Conservation (phyloP, 2,329 filamentous ascomycete genomes). For the Paraphaeosphaeria sporulosa region DNA sequence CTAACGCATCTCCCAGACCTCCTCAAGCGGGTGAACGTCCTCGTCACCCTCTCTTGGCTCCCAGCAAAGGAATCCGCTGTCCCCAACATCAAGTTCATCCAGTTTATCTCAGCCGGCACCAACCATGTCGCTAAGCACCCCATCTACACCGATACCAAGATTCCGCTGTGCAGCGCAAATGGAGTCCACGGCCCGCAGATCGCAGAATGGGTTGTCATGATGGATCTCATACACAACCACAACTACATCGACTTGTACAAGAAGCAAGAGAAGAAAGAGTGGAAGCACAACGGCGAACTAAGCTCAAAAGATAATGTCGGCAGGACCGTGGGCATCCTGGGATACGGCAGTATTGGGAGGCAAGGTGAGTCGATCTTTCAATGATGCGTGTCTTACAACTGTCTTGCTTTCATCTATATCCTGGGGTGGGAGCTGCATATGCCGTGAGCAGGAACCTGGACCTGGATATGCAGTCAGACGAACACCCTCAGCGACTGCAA, state of each 20-base stretch:
- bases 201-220: conserved; percentile 71
- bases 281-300: conserved; percentile 50
- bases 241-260: conserved; percentile 63
- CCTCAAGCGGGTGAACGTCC: conserved; percentile 54
- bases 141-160: conserved; percentile 60
- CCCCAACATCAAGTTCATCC: conserved; percentile 59
- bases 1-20: conserved; percentile 36
- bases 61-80: conserved; percentile 48
- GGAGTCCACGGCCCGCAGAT: conserved; percentile 71
- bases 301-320: conserved; percentile 63
- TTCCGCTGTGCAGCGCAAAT: conserved; percentile 63
- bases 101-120: conserved; percentile 65
- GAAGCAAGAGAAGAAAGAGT: conserved; percentile 64
- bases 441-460: neutral
- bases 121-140: conserved; percentile 63
- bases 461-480: neutral
- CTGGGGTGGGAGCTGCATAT: neutral
- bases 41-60: conserved; percentile 58
- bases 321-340: conserved; percentile 65
- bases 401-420: conserved; percentile 9
- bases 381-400: conserved; percentile 4
- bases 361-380: conserved; percentile 56
- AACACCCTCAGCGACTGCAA: neutral
- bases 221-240: conserved; percentile 65
- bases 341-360: conserved; percentile 69